phyloP scores from a whole-genome alignment of 2,329 filamentous ascomycete species.

The Diatrype stigma region DNA sequence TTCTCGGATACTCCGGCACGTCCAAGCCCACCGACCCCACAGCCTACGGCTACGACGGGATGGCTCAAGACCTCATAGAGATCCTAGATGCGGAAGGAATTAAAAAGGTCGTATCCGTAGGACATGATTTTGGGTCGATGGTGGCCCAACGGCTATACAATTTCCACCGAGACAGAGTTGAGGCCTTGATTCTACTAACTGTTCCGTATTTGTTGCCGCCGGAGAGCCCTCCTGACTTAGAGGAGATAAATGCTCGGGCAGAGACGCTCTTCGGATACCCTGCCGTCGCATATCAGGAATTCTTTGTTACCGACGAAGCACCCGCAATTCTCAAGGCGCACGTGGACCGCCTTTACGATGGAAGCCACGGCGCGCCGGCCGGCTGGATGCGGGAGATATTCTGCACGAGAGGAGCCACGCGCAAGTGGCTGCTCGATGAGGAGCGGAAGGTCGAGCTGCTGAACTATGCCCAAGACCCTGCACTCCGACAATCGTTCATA shows the following conservation, averaged over 20 bases:
- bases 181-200: slow-evolving; percentile 38
- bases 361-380: slow-evolving; percentile 26
- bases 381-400: slow-evolving; percentile 32
- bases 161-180: slow-evolving; percentile 34
- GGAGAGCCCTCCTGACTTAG: slow-evolving; percentile 30
- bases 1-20: slow-evolving; percentile 35
- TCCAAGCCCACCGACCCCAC: slow-evolving; percentile 35
- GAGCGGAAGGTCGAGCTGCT: slow-evolving; percentile 13
- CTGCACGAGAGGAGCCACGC: slow-evolving; percentile 31
- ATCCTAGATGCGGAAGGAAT: slow-evolving; percentile 36
- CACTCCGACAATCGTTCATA: slow-evolving; percentile 21
- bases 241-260: slow-evolving; percentile 26
- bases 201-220: slow-evolving; percentile 36
- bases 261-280: slow-evolving; percentile 32
- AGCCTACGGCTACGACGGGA: slow-evolving; percentile 32
- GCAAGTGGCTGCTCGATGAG: slow-evolving; percentile 19
- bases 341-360: slow-evolving; percentile 32
- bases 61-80: slow-evolving; percentile 34
- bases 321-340: slow-evolving; percentile 33
- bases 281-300: slow-evolving; percentile 40
- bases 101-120: slow-evolving; percentile 35
- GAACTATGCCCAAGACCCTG: slow-evolving; percentile 19
- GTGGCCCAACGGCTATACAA: slow-evolving; percentile 38
- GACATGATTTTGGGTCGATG: slow-evolving; percentile 46
- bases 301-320: slow-evolving; percentile 38